Conservation (phyloP, 2,329 filamentous ascomycete genomes). For the Fusarium paranaense region DNA sequence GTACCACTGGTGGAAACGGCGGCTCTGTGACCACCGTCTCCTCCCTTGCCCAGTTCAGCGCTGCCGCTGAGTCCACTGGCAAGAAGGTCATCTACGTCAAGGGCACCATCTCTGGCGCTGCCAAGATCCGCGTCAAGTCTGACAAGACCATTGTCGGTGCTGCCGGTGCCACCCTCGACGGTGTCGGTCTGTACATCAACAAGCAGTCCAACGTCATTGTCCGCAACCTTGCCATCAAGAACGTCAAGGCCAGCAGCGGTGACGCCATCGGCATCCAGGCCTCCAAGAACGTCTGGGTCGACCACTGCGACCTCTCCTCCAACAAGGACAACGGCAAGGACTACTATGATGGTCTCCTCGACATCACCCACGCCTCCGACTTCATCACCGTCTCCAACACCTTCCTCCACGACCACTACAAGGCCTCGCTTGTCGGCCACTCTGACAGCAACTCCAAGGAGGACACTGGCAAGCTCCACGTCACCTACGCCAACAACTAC, state of each 20-base stretch:
- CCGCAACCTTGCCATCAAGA: constrained; percentile 70
- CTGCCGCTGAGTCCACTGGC: constrained; percentile 58
- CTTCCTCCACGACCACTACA: constrained; percentile 58
- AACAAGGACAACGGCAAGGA: constrained; percentile 72
- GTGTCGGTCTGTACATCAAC: constrained; percentile 65
- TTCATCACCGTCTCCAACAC: constrained; percentile 63
- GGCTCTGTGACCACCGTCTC: constrained; percentile 59
- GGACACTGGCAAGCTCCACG: constrained; percentile 70
- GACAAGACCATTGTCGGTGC: constrained; percentile 61
- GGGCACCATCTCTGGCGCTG: constrained; percentile 54
- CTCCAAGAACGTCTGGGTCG: constrained; percentile 72
- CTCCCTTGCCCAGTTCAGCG: constrained; percentile 58
- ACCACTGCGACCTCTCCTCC: constrained; percentile 74
- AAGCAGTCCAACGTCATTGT: constrained; percentile 69
- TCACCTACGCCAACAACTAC: constrained; percentile 77
- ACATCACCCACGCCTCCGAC: constrained; percentile 72
- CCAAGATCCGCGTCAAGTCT: constrained; percentile 55
- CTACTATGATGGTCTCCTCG: constrained; percentile 76
- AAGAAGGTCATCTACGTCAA: constrained; percentile 56
- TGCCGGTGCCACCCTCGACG: constrained; percentile 52
- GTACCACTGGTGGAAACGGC: constrained; percentile 63
- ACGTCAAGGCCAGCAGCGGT: constrained; percentile 65
- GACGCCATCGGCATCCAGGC: constrained; percentile 70
- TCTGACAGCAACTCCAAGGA: constrained; percentile 67
- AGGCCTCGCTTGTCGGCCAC: constrained; percentile 71